phyloP scores from a whole-genome alignment of 345 rosid genomes.

The Noccaea bulbosa region DNA sequence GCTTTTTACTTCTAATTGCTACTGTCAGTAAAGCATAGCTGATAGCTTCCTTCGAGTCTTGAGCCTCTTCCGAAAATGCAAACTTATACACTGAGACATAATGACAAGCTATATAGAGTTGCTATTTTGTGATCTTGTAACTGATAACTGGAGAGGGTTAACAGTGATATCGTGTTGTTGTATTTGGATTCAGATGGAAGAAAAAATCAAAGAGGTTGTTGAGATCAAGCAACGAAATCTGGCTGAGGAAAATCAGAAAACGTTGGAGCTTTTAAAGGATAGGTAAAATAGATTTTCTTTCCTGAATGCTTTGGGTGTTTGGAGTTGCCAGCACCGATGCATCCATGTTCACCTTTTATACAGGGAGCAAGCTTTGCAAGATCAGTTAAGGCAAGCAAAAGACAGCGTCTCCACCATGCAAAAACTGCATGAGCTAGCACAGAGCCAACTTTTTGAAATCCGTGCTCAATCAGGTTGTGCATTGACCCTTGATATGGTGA shows the following conservation, averaged over 20 bases:
- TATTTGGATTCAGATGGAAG: constrained; percentile 79
- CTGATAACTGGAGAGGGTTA: not conserved
- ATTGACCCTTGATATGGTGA: constrained; percentile 30
- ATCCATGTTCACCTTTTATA: constrained; percentile 33
- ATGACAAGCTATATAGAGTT: constrained; percentile 19
- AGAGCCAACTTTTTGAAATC: constrained; percentile 91
- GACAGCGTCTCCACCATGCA: constrained; percentile 94
- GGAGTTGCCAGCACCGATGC: constrained; percentile 17
- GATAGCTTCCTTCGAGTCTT: constrained; percentile 10
- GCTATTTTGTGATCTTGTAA: constrained; percentile 19
- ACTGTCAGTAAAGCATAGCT: constrained; percentile 15
- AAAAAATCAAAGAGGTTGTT: constrained; percentile 96
- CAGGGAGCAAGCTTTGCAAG: constrained; percentile 95
- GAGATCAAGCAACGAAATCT: constrained; percentile 95
- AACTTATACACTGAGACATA: constrained; percentile 11
- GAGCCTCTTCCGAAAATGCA: constrained; percentile 3
- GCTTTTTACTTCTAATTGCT: constrained; percentile 22
- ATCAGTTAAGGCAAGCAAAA: constrained; percentile 95
- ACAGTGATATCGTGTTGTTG: constrained; percentile 10
- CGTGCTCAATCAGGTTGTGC: constrained; percentile 93
- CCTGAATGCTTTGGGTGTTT: constrained; percentile 8
- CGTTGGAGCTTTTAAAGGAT: constrained; percentile 85
- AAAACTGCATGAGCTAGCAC: constrained; percentile 97
- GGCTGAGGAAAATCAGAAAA: constrained; percentile 99
- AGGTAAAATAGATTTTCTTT: constrained; percentile 51